Evolutionary conservation across 306 rosid species (phyloP).

Genomic region (Rosa rugosa): DNA sequence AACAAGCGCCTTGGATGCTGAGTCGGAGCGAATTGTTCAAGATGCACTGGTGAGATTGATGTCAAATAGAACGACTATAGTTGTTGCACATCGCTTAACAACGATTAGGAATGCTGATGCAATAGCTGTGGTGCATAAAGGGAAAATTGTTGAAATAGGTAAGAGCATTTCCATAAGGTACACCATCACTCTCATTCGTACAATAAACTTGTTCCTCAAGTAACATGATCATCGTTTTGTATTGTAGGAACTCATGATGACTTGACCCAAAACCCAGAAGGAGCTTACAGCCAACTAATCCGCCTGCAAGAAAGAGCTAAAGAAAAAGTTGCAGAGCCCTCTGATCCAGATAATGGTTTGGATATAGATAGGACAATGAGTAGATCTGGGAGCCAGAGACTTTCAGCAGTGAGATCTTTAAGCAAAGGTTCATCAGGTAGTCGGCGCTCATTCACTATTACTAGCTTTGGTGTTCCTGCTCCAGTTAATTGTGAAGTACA

Average conservation of each 20-base stretch:
- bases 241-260: conserved; percentile 64
- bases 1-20: conserved; percentile 86
- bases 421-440: conserved; percentile 52
- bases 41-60: conserved; percentile 73
- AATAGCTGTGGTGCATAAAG: conserved; percentile 84
- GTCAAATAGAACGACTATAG: conserved; percentile 67
- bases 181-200: not conserved
- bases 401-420: conserved; percentile 38
- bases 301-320: conserved; percentile 56
- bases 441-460: conserved; percentile 31
- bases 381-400: conserved; percentile 31
- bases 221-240: not conserved
- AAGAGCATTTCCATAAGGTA: not conserved
- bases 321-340: conserved; percentile 21
- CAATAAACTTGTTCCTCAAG: not conserved
- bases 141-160: conserved; percentile 82
- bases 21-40: conserved; percentile 89
- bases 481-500: conserved; percentile 20
- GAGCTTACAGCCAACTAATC: conserved; percentile 81
- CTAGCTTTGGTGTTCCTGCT: conserved; percentile 35
- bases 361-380: conserved; percentile 25
- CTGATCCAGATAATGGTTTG: conserved; percentile 31
- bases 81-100: conserved; percentile 95
- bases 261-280: conserved; percentile 53
- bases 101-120: conserved; percentile 76